Evolutionary conservation across 1,284 basidiomycete species (phyloP), one percentile per base, ranked within the genome.

Genomic region (Ceratobasidium sp.): DNA sequence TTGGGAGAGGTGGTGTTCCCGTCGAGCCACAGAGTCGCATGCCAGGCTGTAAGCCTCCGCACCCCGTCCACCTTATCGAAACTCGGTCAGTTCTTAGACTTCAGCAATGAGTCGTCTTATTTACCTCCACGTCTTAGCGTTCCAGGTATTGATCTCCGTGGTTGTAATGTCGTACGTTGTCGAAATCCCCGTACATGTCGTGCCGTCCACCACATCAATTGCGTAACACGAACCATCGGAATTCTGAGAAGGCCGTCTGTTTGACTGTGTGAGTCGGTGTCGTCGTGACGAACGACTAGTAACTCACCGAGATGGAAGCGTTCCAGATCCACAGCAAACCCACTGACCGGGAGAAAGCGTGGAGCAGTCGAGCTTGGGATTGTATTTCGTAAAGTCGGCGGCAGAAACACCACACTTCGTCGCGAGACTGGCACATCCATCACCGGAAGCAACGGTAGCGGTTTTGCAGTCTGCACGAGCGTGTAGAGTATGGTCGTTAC

Each of bases 281-380:
- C 9, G 11, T 8, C 14, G 2, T 21, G 21, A 61, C 44, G 13
- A 28, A 7, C 30, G 3, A 35, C 21, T 30, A 52, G 18, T 21
- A 52, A 50, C 44, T 66, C 23, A 66, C 63, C 54, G 30, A 30
- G 66, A 69, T 16, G 66, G 66, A 28, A 69, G 52, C 18, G 66
- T 69, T 14, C 66, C 66, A 41, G 50, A 7, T 16, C 26, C 21
- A 23, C 66, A 69, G 32, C 66, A 69, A n/a, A 69, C 66, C 66
- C 66, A 69, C 43, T 69, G 52, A 16, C 54, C 66, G 13, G 41
- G 23, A 2, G 49, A 23, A 1, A 69, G 52, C 16, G 30, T 69
- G 6, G 66, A 69, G 35, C 66, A 69, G 49, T 69, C 66, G 23
- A 69, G 66, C n/a, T 57, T 55, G 2, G 66, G 52, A 35, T 69